Evolutionary conservation across 2,329 filamentous ascomycete genomes (phyloP).

Genomic region (Fusarium torreyae): DNA sequence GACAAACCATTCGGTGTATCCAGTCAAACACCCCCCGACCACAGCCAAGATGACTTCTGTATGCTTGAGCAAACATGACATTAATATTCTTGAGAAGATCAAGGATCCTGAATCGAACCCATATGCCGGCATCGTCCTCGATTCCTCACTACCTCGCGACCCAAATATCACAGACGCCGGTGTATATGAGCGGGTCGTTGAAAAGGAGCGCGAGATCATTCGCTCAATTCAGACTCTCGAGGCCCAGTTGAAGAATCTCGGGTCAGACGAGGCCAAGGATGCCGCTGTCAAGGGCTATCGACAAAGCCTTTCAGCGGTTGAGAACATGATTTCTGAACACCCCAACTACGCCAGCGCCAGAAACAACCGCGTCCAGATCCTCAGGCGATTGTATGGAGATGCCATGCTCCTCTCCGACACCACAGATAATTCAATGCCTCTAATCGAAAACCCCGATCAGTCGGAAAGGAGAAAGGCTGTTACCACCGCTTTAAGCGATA

Average conservation of each 20-base stretch:
- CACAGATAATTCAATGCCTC: conserved; percentile 56
- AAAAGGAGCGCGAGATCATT: conserved; percentile 69
- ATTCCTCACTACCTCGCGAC: conserved; percentile 69
- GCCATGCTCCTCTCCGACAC: conserved; percentile 64
- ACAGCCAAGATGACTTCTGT: conserved; percentile 61
- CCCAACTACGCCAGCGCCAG: conserved; percentile 80
- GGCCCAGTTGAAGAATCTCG: conserved; percentile 63
- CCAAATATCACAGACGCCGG: conserved; percentile 67
- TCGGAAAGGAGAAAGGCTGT: conserved; percentile 59
- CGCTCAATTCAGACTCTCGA: conserved; percentile 69
- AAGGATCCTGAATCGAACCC: conserved; percentile 76
- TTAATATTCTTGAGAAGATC: conserved; percentile 76
- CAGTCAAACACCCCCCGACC: conserved; percentile 17
- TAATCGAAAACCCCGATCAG: conserved; percentile 57
- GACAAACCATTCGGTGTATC: conserved; percentile 2
- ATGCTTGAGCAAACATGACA: conserved; percentile 70
- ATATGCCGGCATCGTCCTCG: conserved; percentile 67
- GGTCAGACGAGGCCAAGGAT: conserved; percentile 55
- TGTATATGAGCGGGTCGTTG: conserved; percentile 66
- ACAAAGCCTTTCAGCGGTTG: conserved; percentile 64
- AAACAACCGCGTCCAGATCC: conserved; percentile 81
- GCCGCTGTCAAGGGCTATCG: conserved; percentile 62
- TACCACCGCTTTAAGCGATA: conserved; percentile 64
- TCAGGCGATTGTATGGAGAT: conserved; percentile 75
- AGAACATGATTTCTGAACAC: conserved; percentile 68